A percentile compares a stretch with the other conserved stretches of the same genome.
phyloP scores from a whole-genome alignment of 192 early-diverging fungal genomes.

The Blastocladiella britannica region DNA sequence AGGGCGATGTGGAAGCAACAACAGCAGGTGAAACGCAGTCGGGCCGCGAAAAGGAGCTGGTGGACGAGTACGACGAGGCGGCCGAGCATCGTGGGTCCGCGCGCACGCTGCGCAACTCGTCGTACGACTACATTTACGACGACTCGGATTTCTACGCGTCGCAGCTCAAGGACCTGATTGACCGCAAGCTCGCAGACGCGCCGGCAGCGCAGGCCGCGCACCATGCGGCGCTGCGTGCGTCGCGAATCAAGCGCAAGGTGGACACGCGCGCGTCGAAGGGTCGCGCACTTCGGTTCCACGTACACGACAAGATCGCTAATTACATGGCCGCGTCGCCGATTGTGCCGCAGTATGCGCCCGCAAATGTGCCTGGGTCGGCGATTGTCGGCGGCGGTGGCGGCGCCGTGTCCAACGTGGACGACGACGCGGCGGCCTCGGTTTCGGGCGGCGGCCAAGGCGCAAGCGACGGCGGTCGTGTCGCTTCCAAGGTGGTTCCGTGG shows the following conservation, averaged over 20 bases:
- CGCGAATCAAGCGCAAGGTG: slow-evolving; percentile 39
- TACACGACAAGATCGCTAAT: slow-evolving; percentile 89
- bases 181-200: slow-evolving; percentile 20
- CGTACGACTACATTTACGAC: slow-evolving; percentile 63
- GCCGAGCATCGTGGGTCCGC: slow-evolving; percentile 30
- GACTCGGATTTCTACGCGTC: slow-evolving; percentile 92
- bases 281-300: slow-evolving; percentile 57
- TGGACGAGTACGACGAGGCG: slow-evolving; percentile 17
- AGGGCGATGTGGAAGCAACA: not conserved
- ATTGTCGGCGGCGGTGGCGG: not conserved
- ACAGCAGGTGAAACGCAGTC: not conserved
- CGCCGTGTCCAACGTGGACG: not conserved
- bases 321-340: slow-evolving; percentile 83
- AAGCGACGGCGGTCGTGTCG: too few relatives aligned
- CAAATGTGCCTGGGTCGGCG: not conserved
- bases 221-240: not conserved
- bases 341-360: slow-evolving; percentile 13
- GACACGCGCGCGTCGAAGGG: slow-evolving; percentile 84
- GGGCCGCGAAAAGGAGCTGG: slow-evolving; percentile 12
- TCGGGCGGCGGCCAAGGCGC: too few relatives aligned
- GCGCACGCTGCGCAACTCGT: slow-evolving; percentile 33
- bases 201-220: not conserved
- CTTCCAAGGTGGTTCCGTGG: slow-evolving; percentile 35
- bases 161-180: slow-evolving; percentile 81
- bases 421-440: too few relatives aligned